These are phyloP conservation scores for Debaryomyces hansenii DNA, from an alignment of 805 yeast genomes.

Conservation along the genomic window DNA sequence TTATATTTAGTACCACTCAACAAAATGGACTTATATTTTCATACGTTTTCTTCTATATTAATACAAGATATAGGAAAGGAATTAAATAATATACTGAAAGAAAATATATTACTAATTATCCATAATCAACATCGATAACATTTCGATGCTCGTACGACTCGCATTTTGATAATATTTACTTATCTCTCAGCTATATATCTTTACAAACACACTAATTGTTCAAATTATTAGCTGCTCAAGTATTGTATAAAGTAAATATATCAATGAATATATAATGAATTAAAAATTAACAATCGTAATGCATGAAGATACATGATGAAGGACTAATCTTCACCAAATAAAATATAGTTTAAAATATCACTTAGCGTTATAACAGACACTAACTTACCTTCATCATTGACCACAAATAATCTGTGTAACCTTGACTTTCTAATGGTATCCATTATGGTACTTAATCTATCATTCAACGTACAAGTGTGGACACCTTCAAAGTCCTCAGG, in stretches of 20 bases:
- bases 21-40: too few species aligned
- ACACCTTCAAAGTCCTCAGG: constrained; percentile 98
- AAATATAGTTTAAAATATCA: constrained; percentile 82
- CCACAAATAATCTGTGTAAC: constrained; percentile 88
- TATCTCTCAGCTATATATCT: too few species aligned
- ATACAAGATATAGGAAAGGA: too few species aligned
- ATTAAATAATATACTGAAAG: too few species aligned
- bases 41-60: too few species aligned
- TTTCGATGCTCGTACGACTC: too few species aligned
- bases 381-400: constrained; percentile 76
- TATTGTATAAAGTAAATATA: neutral
- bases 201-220: too few species aligned
- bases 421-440: constrained; percentile 91
- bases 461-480: constrained; percentile 88
- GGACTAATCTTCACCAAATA: constrained; percentile 54
- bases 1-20: too few species aligned
- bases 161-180: too few species aligned
- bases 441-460: constrained; percentile 82
- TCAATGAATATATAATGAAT: neutral
- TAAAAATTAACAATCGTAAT: neutral
- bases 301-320: neutral
- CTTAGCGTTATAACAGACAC: constrained; percentile 86
- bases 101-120: too few species aligned
- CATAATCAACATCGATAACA: too few species aligned
- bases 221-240: too few species aligned